A percentile compares a stretch with the other conserved stretches of the same genome.
Conservation (phyloP, 257 asterid genomes). For the Misopates orontium region DNA sequence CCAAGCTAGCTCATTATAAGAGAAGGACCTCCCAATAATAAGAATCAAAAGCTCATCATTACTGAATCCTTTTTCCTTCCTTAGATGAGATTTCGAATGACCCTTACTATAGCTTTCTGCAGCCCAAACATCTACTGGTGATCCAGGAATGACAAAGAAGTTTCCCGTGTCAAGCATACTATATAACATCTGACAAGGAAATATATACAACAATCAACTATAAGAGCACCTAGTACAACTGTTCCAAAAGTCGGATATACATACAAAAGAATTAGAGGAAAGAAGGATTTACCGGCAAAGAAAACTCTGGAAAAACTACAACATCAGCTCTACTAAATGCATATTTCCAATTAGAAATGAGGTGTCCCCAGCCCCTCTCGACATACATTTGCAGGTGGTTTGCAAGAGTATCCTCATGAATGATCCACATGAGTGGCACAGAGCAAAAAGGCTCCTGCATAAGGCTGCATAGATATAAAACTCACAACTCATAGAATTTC, state of each 20-base stretch:
- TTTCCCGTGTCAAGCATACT: constrained; percentile 95
- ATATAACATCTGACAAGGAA: constrained; percentile 84
- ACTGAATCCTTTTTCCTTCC: constrained; percentile 73
- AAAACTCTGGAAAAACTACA: constrained; percentile 87
- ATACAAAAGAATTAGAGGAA: constrained; percentile 24
- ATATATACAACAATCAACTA: constrained; percentile 29
- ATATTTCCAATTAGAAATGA: constrained; percentile 73
- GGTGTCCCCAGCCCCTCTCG: constrained; percentile 68
- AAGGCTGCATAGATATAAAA: constrained; percentile 96
- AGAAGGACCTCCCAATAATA: constrained; percentile 85
- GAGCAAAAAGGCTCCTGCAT: constrained; percentile 99
- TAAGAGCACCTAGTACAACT: constrained; percentile 25
- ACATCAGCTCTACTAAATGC: constrained; percentile 79
- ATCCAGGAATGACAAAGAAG: constrained; percentile 97
- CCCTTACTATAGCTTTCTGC: constrained; percentile 80
- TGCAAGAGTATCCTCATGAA: constrained; percentile 91
- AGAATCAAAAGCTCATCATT: constrained; percentile 73
- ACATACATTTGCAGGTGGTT: constrained; percentile 66
- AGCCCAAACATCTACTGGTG: constrained; percentile 90
- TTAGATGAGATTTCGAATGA: constrained; percentile 71
- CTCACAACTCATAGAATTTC: constrained; percentile 63
- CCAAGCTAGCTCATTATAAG: constrained; percentile 76
- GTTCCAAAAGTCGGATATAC: constrained; percentile 17
- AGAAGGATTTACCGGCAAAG: constrained; percentile 66
- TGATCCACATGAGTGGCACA: constrained; percentile 89